phyloP scores from a whole-genome alignment of 2,329 filamentous ascomycete species.

The Xylaria digitata region DNA sequence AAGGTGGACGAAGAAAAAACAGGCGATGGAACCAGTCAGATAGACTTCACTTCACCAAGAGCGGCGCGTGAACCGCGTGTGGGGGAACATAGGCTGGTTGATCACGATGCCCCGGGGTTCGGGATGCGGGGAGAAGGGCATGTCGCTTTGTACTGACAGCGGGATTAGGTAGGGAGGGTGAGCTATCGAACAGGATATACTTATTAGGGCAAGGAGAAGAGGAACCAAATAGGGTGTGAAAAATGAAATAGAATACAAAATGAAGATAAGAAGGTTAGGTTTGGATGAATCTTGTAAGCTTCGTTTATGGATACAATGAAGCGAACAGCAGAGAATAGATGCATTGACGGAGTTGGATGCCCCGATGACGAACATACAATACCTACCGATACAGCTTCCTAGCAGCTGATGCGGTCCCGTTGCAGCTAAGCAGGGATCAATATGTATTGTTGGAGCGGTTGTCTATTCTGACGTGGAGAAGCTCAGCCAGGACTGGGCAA shows the following conservation, averaged over 20 bases:
- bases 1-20: conserved; percentile 19
- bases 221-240: not conserved
- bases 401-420: conserved; percentile 31
- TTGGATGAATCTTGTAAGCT: conserved; percentile 5
- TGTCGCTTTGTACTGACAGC: conserved; percentile 44
- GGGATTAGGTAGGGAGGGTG: not conserved
- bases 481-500: conserved; percentile 8
- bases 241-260: conserved; percentile 12
- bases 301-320: conserved; percentile 15
- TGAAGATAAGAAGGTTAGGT: conserved; percentile 17
- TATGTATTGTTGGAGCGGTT: not conserved
- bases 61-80: conserved; percentile 45
- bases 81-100: conserved; percentile 42
- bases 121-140: conserved; percentile 51
- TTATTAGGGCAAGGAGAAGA: not conserved
- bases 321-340: conserved; percentile 3
- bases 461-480: conserved; percentile 23
- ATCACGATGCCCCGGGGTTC: conserved; percentile 48
- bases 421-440: conserved; percentile 23
- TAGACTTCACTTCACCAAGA: conserved; percentile 31
- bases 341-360: conserved; percentile 33
- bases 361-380: conserved; percentile 39
- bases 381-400: not conserved
- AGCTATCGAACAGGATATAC: not conserved
- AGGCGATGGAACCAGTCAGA: conserved; percentile 24